Percentiles rank a stretch among this genome's conserved stretches.
phyloP scores from a whole-genome alignment of 441 rosid genomes.

The Pelargonium citronellum region DNA sequence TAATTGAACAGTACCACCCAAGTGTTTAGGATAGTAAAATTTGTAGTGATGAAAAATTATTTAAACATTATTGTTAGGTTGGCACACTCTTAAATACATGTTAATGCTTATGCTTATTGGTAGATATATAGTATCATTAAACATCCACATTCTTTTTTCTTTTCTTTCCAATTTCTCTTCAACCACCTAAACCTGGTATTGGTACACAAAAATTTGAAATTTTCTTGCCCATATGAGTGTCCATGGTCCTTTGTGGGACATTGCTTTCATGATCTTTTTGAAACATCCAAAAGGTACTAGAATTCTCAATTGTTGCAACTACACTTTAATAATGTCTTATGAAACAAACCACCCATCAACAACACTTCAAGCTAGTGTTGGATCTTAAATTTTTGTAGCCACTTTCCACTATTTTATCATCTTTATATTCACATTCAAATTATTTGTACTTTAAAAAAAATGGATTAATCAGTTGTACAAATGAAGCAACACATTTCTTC shows the following conservation, averaged over 20 bases:
- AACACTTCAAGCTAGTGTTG: background rate
- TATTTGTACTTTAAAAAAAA: no score
- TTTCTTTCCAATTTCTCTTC: background rate
- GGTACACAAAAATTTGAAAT: background rate
- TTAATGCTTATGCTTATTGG: no score
- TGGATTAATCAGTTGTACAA: background rate
- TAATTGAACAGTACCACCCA: background rate
- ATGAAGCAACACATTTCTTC: no score
- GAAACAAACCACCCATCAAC: background rate
- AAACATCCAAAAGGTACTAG: background rate
- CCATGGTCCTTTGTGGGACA: background rate
- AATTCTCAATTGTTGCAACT: background rate
- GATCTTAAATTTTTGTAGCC: background rate
- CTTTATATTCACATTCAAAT: no score
- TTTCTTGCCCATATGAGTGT: background rate
- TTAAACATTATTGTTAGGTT: no score
- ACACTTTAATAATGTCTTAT: no score
- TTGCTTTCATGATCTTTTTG: background rate
- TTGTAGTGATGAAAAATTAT: no score
- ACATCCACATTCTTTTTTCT: no score
- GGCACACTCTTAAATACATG: no score
- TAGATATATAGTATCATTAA: no score
- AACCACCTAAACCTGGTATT: background rate
- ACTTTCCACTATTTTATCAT: background rate
- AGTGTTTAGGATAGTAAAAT: no score